Base-by-base conservation (phyloP, 202 grass and related monocot species). In the Alloteropsis angusta region DNA sequence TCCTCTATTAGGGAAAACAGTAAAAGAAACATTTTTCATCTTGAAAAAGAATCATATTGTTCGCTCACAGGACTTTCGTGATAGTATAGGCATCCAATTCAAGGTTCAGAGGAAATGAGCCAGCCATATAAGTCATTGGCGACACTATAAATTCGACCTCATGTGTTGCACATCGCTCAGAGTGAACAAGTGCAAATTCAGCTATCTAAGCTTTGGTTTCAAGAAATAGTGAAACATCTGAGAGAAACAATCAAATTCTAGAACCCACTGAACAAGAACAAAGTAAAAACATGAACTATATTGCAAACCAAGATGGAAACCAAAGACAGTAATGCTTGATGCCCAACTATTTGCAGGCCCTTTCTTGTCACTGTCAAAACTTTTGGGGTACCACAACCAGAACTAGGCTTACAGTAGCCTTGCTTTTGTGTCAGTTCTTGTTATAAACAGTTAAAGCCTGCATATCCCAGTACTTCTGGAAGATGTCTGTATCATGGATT, bases 311-410 rank as follows among this genome's bases (percentile, higher is more conserved):
- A 30, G 7, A 50, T 19, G 22, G 34, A 85, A 44, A 25, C 21
- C 11, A 80, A 80, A 74, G 17, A 3, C 59, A 23, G 25, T 53
- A 39, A 74, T 65, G n/a, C 43, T 85, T 48, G 72, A 68, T 16
- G 15, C 17, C 34, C 43, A 86, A 11, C 62, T 23, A 75, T 61
- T 42, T 61, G 18, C 39, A 52, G 9, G 10, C 41, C 55, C 25
- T 43, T 41, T 9, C 39, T 41, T 60, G 5, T 9, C 26, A 50
- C 43, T 7, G 26, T 68, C 15, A 44, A 41, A 75, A 53, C 26
- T 76, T 50, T 82, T 23, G 18, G 23, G 3, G 74, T 39, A 67
- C 69, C 26, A 8, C n/a, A 26, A 35, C 45, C 61, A 7, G 35
- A 63, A 62, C 5, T 69, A 75, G 6, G 9, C 12, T 28, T 35